Evolutionary conservation across 176 grass and related monocot genomes (phyloP).

Genomic region (Zoysia japonica): DNA sequence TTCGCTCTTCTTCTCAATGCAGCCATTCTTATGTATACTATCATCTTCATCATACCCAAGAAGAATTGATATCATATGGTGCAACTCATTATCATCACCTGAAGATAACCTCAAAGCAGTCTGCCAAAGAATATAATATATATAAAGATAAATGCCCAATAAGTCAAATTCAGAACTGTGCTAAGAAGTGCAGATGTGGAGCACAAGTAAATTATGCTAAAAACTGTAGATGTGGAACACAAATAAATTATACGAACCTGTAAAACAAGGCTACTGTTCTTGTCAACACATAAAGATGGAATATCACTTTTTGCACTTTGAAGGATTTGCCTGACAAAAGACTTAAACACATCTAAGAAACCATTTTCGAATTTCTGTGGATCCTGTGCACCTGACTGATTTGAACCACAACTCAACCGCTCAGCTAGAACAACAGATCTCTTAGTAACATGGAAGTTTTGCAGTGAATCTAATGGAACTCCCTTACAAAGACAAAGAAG

Average conservation of each 20-base stretch:
- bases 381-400: constrained; percentile 41
- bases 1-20: constrained; percentile 56
- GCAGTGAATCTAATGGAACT: constrained; percentile 55
- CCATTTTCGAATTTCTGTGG: constrained; percentile 48
- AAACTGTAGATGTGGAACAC: not conserved
- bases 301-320: constrained; percentile 63
- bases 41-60: constrained; percentile 52
- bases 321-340: constrained; percentile 67
- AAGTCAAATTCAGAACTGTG: not conserved
- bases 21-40: constrained; percentile 29
- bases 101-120: constrained; percentile 71
- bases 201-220: no score
- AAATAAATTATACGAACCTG: constrained; percentile 50
- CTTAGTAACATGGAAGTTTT: constrained; percentile 80
- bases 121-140: constrained; percentile 46
- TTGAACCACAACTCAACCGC: constrained; percentile 53
- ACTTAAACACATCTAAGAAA: constrained; percentile 61
- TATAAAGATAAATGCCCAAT: constrained; percentile 38
- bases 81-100: constrained; percentile 60
- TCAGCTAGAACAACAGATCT: constrained; percentile 65
- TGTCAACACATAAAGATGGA: constrained; percentile 53
- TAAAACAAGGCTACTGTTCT: constrained; percentile 90
- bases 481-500: constrained; percentile 90
- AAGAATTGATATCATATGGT: constrained; percentile 65
- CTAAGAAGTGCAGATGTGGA: no score